Evolutionary conservation across 331 rosid genomes (phyloP).

Genomic region (Telfairia occidentalis): DNA sequence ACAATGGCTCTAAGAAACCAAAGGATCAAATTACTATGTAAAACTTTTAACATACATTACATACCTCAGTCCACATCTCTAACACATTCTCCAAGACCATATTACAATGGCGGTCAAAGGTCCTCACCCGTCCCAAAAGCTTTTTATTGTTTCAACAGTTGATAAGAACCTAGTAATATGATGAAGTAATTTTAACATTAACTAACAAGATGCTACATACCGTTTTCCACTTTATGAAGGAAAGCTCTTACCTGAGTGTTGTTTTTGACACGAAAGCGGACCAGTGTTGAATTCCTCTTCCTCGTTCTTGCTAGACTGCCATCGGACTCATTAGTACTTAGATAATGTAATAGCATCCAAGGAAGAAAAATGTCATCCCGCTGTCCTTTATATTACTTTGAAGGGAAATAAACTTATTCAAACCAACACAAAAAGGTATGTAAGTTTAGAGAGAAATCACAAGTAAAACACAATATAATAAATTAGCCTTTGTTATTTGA

Average conservation of each 20-base stretch:
- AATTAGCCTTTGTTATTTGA: background rate
- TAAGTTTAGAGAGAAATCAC: background rate
- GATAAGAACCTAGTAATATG: slow-evolving; percentile 42
- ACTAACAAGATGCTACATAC: no score
- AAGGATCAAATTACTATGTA: background rate
- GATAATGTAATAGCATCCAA: no score
- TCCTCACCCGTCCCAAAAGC: slow-evolving; percentile 79
- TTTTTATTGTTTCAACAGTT: slow-evolving; percentile 77
- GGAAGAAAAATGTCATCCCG: no score
- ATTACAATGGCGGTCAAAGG: slow-evolving; percentile 86
- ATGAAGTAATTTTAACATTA: background rate
- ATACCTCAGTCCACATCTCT: slow-evolving; percentile 98
- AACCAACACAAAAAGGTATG: no score
- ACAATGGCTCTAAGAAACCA: background rate
- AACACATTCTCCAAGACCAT: slow-evolving; percentile 84
- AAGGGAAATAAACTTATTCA: no score
- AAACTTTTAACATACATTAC: background rate
- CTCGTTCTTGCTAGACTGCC: slow-evolving; percentile 46
- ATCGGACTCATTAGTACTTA: slow-evolving; percentile 1
- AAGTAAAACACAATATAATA: no score
- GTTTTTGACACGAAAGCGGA: slow-evolving; percentile 84
- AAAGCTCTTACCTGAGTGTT: slow-evolving; percentile 57
- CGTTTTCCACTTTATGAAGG: no score
- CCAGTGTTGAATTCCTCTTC: slow-evolving; percentile 91
- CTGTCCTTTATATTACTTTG: no score